A percentile compares a stretch with the other conserved stretches of the same genome.
phyloP scores from a whole-genome alignment of 2,329 filamentous ascomycete genomes.

The Alternaria burnsii region DNA sequence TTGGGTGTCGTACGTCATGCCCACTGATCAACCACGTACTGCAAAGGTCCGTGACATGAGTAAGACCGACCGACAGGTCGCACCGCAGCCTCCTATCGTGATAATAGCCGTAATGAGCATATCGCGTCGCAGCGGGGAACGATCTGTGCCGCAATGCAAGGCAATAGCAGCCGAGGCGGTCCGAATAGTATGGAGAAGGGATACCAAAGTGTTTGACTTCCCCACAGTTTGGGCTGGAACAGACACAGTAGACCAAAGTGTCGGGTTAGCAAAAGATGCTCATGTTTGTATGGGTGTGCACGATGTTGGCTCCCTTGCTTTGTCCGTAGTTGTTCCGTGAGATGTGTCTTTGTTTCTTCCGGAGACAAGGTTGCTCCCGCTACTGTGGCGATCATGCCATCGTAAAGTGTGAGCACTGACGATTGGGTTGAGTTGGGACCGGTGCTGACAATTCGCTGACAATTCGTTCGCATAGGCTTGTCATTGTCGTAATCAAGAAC shows the following conservation, averaged over 20 bases:
- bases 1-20: background rate
- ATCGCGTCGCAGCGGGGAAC: background rate
- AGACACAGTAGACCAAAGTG: background rate
- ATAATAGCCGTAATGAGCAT: background rate
- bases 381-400: background rate
- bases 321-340: background rate
- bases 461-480: background rate
- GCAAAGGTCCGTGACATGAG: background rate
- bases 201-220: background rate
- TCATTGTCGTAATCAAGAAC: background rate
- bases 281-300: background rate
- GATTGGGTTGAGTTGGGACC: background rate
- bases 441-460: background rate
- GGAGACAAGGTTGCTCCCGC: background rate
- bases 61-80: background rate
- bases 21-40: background rate
- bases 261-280: background rate
- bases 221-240: background rate
- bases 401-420: background rate
- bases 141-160: conserved; percentile 1
- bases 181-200: conserved; percentile 5
- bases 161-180: conserved; percentile 1
- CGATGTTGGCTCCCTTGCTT: conserved; percentile 1
- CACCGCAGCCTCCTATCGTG: background rate
- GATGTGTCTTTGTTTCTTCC: conserved; percentile 3